Percentiles rank a stretch among this genome's conserved stretches.
Evolutionary conservation across 768 basidiomycete genomes (phyloP).

Genomic region (Amanita subjunquillea): DNA sequence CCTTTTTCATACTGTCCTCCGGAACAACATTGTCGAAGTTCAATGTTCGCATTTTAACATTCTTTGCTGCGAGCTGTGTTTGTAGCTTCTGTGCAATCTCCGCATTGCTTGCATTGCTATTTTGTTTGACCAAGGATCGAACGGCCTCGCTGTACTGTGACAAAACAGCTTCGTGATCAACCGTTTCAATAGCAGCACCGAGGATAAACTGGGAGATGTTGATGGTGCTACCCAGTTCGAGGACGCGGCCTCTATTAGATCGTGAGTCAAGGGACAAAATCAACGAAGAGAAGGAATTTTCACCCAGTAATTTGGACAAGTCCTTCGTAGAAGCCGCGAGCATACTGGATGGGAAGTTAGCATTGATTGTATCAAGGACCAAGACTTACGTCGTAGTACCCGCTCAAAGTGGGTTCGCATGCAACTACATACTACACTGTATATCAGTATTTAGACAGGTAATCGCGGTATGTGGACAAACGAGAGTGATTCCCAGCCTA

Average conservation of each 20-base stretch:
- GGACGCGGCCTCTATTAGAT: constrained; percentile 14
- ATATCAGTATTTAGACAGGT: not conserved
- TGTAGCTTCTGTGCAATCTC: not conserved
- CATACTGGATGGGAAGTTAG: not conserved
- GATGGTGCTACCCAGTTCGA: constrained; percentile 18
- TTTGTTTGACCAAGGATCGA: constrained; percentile 14
- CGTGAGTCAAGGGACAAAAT: not conserved
- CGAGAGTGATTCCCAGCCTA: constrained; percentile 38
- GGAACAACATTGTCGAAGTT: constrained; percentile 13
- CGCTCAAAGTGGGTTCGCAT: constrained; percentile 34
- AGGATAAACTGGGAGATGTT: constrained; percentile 20
- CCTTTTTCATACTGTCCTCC: not conserved
- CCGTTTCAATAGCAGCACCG: constrained; percentile 19
- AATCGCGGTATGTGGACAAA: constrained; percentile 15
- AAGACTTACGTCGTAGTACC: not conserved
- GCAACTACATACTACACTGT: constrained; percentile 40
- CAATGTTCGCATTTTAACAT: constrained; percentile 16
- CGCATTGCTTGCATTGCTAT: constrained; percentile 8
- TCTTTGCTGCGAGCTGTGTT: constrained; percentile 9
- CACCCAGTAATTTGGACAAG: not conserved
- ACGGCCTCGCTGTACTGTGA: constrained; percentile 17
- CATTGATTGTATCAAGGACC: not conserved
- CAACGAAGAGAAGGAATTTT: not conserved
- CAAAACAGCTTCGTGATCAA: constrained; percentile 14
- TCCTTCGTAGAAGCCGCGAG: not conserved